Conservation (phyloP, 768 basidiomycete genomes). For the Lentinula raphanica region DNA sequence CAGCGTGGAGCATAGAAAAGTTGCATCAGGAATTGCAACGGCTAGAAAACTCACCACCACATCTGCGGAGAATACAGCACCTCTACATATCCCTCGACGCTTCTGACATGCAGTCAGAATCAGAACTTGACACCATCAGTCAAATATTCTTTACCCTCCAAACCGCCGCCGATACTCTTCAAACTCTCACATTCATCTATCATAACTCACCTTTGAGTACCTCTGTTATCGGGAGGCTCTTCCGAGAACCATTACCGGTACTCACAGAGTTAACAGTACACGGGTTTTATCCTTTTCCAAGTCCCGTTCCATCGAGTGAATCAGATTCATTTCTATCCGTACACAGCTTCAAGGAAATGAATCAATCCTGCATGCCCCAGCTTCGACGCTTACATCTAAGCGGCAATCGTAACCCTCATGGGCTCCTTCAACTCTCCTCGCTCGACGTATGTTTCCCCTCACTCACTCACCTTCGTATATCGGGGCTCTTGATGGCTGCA, state of each 20-base stretch:
- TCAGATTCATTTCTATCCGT: neutral
- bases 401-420: constrained; percentile 47
- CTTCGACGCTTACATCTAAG: constrained; percentile 39
- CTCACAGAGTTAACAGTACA: constrained; percentile 37
- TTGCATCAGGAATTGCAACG: constrained; percentile 10
- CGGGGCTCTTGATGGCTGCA: constrained; percentile 37
- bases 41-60: constrained; percentile 24
- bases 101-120: constrained; percentile 6
- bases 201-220: constrained; percentile 28
- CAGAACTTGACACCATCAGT: constrained; percentile 9
- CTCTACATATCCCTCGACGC: constrained; percentile 35
- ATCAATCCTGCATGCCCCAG: constrained; percentile 23
- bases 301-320: constrained; percentile 10
- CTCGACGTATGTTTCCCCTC: constrained; percentile 36
- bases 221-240: constrained; percentile 35
- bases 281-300: constrained; percentile 48
- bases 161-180: constrained; percentile 35
- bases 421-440: constrained; percentile 33
- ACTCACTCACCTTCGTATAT: constrained; percentile 34
- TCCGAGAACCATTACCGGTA: constrained; percentile 34
- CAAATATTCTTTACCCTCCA: constrained; percentile 29
- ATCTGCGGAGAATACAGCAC: constrained; percentile 35
- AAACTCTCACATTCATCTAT: constrained; percentile 35
- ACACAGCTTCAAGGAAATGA: neutral
- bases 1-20: constrained; percentile 23